A percentile compares a stretch with the other conserved stretches of the same genome.
These are phyloP conservation scores for Aspergillus awamori DNA, from an alignment of 2,329 filamentous ascomycete species.

Conservation along the genomic window DNA sequence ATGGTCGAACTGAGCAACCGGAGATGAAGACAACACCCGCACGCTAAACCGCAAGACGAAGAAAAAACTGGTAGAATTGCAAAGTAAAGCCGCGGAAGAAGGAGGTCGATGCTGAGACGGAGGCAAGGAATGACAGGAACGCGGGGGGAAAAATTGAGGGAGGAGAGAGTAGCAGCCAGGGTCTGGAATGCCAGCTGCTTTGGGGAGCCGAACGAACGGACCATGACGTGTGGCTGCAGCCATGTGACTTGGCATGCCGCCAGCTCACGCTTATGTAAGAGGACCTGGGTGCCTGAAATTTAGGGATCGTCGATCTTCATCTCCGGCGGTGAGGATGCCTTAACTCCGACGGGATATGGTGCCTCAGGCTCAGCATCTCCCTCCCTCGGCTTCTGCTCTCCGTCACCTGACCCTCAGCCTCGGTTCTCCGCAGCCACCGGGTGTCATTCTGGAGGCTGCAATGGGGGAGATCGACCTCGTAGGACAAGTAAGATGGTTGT, in stretches of 20 bases:
- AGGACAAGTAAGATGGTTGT: too few relatives aligned
- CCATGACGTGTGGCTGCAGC: conserved; percentile 21
- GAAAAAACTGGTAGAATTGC: not conserved
- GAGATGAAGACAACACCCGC: not conserved
- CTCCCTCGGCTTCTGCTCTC: too few relatives aligned
- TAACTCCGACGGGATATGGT: too few relatives aligned
- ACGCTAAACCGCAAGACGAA: conserved; percentile 4
- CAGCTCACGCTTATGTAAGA: conserved; percentile 6
- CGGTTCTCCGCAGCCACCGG: conserved; percentile 28
- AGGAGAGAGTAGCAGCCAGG: not conserved
- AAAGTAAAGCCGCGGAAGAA: not conserved
- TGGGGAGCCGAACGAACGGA: conserved; percentile 4
- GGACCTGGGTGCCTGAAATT: not conserved
- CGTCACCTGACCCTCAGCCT: conserved; percentile 22
- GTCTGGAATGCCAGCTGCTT: conserved; percentile 12
- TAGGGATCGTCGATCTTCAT: not conserved
- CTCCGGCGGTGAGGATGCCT: not conserved
- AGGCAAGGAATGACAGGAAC: not conserved
- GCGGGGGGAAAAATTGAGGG: not conserved
- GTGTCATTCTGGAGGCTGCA: not conserved
- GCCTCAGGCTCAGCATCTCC: too few relatives aligned
- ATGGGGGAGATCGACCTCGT: not conserved
- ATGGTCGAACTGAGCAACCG: conserved; percentile 7
- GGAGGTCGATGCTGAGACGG: not conserved
- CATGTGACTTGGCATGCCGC: conserved; percentile 11